phyloP scores from a whole-genome alignment of 805 yeast species.

The Tetrapisispora nanseiensis region DNA sequence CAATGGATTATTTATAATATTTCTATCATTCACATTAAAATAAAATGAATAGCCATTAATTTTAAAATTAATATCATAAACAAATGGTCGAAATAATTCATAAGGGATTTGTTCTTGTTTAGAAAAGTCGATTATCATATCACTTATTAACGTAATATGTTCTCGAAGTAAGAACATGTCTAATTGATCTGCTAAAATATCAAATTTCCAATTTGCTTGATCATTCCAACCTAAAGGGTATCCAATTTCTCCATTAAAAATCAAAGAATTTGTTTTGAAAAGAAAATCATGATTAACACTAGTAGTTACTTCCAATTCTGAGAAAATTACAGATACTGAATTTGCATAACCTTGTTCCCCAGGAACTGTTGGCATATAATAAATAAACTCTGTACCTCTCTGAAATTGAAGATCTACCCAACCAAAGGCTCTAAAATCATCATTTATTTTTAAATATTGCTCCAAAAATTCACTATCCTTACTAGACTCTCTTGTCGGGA shows the following conservation, averaged over 20 bases:
- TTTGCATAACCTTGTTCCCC: slow-evolving; percentile 48
- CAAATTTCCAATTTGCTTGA: slow-evolving; percentile 55
- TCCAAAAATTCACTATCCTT: slow-evolving; percentile 48
- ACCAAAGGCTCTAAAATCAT: slow-evolving; percentile 61
- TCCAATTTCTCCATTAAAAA: slow-evolving; percentile 45
- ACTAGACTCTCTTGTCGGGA: slow-evolving; percentile 79
- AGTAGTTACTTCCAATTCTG: slow-evolving; percentile 55
- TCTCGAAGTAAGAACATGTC: slow-evolving; percentile 68
- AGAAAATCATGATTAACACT: slow-evolving; percentile 84
- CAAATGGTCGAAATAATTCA: slow-evolving; percentile 65
- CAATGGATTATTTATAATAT: slow-evolving; percentile 80
- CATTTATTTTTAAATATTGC: slow-evolving; percentile 26
- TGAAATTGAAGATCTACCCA: slow-evolving; percentile 75
- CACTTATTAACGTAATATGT: slow-evolving; percentile 65
- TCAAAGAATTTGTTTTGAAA: slow-evolving; percentile 51
- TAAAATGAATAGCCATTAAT: slow-evolving; percentile 49
- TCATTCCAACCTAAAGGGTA: slow-evolving; percentile 84
- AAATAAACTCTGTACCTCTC: slow-evolving; percentile 40
- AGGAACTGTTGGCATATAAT: slow-evolving; percentile 44
- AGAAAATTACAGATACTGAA: slow-evolving; percentile 36
- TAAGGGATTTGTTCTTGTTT: slow-evolving; percentile 65
- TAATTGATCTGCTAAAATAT: slow-evolving; percentile 41
- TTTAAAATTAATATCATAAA: slow-evolving; percentile 52
- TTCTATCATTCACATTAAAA: slow-evolving; percentile 76
- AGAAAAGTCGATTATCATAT: slow-evolving; percentile 65